phyloP scores from a whole-genome alignment of 257 asterid species.

The Gardenia jasminoides region DNA sequence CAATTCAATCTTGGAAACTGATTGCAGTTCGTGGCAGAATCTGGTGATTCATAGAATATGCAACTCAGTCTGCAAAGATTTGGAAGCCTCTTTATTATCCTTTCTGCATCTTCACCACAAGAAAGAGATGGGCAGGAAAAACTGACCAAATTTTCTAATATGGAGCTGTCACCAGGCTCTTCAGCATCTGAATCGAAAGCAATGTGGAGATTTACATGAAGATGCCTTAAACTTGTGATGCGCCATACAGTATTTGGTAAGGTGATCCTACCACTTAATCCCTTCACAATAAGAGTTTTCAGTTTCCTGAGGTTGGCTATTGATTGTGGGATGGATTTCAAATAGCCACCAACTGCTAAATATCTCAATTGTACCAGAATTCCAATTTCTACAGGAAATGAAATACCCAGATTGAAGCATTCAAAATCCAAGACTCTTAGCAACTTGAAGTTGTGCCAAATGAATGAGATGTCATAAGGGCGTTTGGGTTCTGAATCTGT shows the following conservation, averaged over 20 bases:
- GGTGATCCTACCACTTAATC: neutral
- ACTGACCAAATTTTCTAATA: neutral
- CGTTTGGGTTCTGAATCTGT: too few species aligned
- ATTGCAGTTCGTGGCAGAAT: neutral
- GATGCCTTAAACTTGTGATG: neutral
- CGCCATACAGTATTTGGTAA: neutral
- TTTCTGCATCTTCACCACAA: neutral
- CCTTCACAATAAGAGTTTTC: neutral
- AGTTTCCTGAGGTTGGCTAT: conserved; percentile 9
- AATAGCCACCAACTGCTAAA: conserved; percentile 7
- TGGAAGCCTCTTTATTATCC: neutral
- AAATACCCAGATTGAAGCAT: conserved; percentile 8
- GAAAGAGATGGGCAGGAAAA: too few species aligned
- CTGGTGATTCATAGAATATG: neutral
- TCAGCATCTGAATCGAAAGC: neutral
- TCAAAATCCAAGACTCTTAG: conserved; percentile 5
- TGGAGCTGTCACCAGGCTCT: neutral
- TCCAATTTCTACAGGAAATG: conserved; percentile 7
- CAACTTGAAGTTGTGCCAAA: neutral
- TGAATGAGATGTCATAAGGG: too few species aligned
- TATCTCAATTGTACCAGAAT: neutral
- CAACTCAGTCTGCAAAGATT: conserved; percentile 8
- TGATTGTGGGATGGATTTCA: neutral
- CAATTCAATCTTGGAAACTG: neutral
- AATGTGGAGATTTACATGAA: neutral